Percentiles rank a stretch among this genome's conserved stretches.
phyloP scores from a whole-genome alignment of 2,329 filamentous ascomycete genomes.

The Endocalyx cinctus region DNA sequence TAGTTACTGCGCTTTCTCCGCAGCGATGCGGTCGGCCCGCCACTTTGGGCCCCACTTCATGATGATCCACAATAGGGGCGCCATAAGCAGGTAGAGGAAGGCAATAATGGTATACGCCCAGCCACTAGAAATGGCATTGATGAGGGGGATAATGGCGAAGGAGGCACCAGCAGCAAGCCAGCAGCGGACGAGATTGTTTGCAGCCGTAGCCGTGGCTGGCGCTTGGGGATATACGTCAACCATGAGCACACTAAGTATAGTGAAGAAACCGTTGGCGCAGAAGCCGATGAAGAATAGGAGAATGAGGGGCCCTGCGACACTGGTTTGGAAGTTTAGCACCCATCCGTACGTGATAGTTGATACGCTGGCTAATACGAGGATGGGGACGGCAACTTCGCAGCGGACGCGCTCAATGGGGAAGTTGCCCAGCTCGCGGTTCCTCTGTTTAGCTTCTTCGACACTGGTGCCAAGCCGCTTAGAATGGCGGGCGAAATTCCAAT shows the following conservation, averaged over 20 bases:
- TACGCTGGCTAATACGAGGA: background rate
- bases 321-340: background rate
- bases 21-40: too few species aligned
- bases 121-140: background rate
- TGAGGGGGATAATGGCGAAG: background rate
- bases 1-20: too few species aligned
- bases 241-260: background rate
- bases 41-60: background rate
- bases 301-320: background rate
- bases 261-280: background rate
- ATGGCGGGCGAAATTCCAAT: background rate
- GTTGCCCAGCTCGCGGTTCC: background rate
- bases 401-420: background rate
- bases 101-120: background rate
- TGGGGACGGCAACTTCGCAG: background rate
- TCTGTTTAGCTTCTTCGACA: background rate
- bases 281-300: background rate
- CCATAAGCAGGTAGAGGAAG: background rate
- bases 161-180: background rate
- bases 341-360: constrained; percentile 15
- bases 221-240: background rate
- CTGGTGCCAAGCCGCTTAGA: background rate
- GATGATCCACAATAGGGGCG: background rate
- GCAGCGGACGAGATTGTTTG: background rate
- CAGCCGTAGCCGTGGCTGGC: background rate